These are phyloP conservation scores for Blepharisma japonicum DNA, from an alignment of 73 alveolate genomes.

Conservation along the genomic window DNA sequence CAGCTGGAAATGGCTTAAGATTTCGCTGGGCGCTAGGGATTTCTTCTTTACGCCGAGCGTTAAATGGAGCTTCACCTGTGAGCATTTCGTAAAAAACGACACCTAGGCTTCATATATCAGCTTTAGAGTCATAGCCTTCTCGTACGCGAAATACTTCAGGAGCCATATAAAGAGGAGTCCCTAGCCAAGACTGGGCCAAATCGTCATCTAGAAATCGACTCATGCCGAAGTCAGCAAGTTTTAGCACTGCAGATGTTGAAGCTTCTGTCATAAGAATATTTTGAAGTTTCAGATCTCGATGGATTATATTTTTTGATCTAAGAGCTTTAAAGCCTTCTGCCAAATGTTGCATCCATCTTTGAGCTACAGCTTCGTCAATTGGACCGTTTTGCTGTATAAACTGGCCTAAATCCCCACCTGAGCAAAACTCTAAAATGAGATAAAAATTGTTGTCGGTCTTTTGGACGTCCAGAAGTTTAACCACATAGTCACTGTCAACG, in stretches of 20 bases:
- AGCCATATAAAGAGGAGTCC: slow-evolving; percentile 78
- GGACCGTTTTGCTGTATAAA: slow-evolving; percentile 32
- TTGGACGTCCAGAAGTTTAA: slow-evolving; percentile 24
- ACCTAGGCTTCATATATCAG: slow-evolving; percentile 72
- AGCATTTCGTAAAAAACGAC: slow-evolving; percentile 54
- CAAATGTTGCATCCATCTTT: slow-evolving; percentile 61
- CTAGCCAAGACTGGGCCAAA: slow-evolving; percentile 54
- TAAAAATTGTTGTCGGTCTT: slow-evolving; percentile 47
- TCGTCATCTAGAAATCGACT: slow-evolving; percentile 44
- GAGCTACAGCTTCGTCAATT: slow-evolving; percentile 70
- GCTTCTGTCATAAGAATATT: slow-evolving; percentile 52
- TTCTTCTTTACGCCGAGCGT: slow-evolving; percentile 32
- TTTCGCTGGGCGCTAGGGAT: slow-evolving; percentile 35
- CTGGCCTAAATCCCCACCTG: slow-evolving; percentile 49
- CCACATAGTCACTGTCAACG: slow-evolving; percentile 29
- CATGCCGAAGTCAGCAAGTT: slow-evolving; percentile 69
- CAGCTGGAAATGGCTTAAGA: slow-evolving; percentile 33
- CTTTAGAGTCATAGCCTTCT: slow-evolving; percentile 43
- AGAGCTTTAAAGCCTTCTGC: slow-evolving; percentile 63
- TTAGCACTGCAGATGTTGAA: slow-evolving; percentile 36
- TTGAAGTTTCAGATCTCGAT: slow-evolving; percentile 58
- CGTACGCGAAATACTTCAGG: slow-evolving; percentile 54
- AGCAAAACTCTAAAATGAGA: slow-evolving; percentile 41
- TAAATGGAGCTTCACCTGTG: slow-evolving; percentile 61
- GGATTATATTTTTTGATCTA: slow-evolving; percentile 54